A percentile compares a stretch with the other conserved stretches of the same genome.
These are phyloP conservation scores for Russula compacta DNA, from an alignment of 768 basidiomycete genomes.

Conservation along the genomic window DNA sequence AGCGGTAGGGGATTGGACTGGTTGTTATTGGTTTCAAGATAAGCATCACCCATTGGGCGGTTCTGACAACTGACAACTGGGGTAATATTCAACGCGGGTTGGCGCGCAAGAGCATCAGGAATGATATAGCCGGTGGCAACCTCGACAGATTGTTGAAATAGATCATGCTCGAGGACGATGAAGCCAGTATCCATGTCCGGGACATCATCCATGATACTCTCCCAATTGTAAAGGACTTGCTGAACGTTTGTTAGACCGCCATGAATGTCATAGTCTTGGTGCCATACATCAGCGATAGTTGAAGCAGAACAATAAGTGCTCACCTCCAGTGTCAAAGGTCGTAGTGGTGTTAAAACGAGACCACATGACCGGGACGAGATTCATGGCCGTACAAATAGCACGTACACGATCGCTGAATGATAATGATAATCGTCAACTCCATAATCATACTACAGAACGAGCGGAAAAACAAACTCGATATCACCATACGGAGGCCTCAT, in stretches of 20 bases:
- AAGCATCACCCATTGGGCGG: constrained; percentile 50
- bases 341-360: constrained; percentile 49
- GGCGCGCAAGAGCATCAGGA: constrained; percentile 64
- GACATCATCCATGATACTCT: constrained; percentile 59
- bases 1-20: constrained; percentile 43
- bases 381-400: constrained; percentile 75
- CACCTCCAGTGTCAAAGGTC: constrained; percentile 67
- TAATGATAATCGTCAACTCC: constrained; percentile 9
- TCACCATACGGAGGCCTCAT: constrained; percentile 81
- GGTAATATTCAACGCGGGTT: constrained; percentile 55
- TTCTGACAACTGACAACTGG: constrained; percentile 65
- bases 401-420: constrained; percentile 71
- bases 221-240: constrained; percentile 63
- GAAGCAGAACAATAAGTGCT: constrained; percentile 14
- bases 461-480: constrained; percentile 45
- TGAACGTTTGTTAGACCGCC: constrained; percentile 48
- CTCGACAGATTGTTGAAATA: constrained; percentile 79
- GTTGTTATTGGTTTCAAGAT: constrained; percentile 79
- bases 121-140: constrained; percentile 82
- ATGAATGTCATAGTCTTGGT: constrained; percentile 70
- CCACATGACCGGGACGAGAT: constrained; percentile 79
- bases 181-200: constrained; percentile 60
- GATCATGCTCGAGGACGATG: constrained; percentile 82
- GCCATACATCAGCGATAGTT: constrained; percentile 2
- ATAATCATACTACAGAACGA: neutral